phyloP scores from a whole-genome alignment of 768 basidiomycete genomes.

The Tulasnella sp. region DNA sequence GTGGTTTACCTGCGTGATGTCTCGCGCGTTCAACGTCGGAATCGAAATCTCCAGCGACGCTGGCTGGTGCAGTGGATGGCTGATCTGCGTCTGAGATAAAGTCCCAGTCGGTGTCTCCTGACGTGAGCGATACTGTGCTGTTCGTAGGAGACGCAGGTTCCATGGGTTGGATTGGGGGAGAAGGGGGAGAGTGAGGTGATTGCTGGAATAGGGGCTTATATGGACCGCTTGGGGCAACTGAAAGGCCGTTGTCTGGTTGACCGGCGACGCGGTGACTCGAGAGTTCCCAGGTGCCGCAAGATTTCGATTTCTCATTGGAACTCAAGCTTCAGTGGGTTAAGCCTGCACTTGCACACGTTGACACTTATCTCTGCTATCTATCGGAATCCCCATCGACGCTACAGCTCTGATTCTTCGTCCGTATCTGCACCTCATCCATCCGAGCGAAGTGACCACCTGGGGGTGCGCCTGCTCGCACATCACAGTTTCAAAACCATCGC shows the following conservation, averaged over 20 bases:
- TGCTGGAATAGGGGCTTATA: conserved; percentile 1
- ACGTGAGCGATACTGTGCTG: conserved; percentile 15
- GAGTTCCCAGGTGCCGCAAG: conserved; percentile 4
- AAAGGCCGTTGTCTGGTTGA: not conserved
- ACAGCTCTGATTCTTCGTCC: too few species aligned
- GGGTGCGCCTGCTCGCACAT: not conserved
- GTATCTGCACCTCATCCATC: conserved; percentile 1
- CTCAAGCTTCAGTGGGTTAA: not conserved
- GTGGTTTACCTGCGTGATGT: conserved; percentile 12
- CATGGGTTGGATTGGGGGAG: conserved; percentile 14
- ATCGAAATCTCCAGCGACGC: conserved; percentile 14
- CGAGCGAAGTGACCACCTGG: not conserved
- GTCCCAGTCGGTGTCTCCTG: conserved; percentile 22
- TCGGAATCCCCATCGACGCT: not conserved
- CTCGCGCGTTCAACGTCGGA: conserved; percentile 20
- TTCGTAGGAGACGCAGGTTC: conserved; percentile 19
- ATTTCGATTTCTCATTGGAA: conserved; percentile 1
- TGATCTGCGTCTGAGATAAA: conserved; percentile 19
- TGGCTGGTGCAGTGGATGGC: conserved; percentile 1
- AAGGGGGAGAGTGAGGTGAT: not conserved
- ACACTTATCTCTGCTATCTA: not conserved
- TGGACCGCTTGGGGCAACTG: conserved; percentile 9
- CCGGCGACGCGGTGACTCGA: conserved; percentile 3
- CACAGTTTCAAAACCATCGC: not conserved
- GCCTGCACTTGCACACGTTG: conserved; percentile 9